Evolutionary conservation across 176 grass and related monocot species (phyloP), one percentile per base, ranked within the genome.

Genomic region (Oryza glaberrima): DNA sequence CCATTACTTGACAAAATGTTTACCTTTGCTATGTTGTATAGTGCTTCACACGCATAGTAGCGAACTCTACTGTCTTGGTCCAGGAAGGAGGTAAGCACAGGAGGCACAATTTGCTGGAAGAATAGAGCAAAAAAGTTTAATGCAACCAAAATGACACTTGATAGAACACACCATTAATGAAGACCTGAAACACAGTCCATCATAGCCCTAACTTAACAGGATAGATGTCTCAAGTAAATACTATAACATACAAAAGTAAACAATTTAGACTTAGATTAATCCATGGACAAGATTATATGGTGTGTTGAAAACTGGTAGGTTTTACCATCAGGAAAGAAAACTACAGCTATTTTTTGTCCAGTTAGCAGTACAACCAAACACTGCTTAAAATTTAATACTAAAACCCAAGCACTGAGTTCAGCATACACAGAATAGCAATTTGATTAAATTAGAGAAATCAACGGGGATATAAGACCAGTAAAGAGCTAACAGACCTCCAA

Each of bases 1-100:
- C 10, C 7, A 2, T 77, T 52, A 65, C 25, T 80, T 10, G 20
- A 65, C 49, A 51, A 91, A 69, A 78, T 82, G 65, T 23, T 90
- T 82, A 92, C 97, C 97, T 99, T 99, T 86, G 97, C 97, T 87
- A 99, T 99, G 78, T 99, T 99, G 85, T 99, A 99, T 74, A 99
- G 73, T 68, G 97, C 97, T 94, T 99, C 97, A 88, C 97, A 99
- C 70, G 97, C 97, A 94, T 99, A 99, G 78, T 96, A 99, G 58
- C 97, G 93, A 81, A 99, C 97, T 90, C 94, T 99, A 64, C 94
- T 92, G 78, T 99, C 97, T 86, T 96, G 94, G 70, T 99, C 97
- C 25, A 19, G 4, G 82, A 99, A 99, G 35, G 94, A 89, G 71
- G 72, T 61, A 76, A 99, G 85, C 47, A 99, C 97, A 81, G 97